A percentile compares a stretch with the other conserved stretches of the same genome.
Conservation (phyloP, 139 green algal genomes). For the Chlamydomonas sphaeroides region DNA sequence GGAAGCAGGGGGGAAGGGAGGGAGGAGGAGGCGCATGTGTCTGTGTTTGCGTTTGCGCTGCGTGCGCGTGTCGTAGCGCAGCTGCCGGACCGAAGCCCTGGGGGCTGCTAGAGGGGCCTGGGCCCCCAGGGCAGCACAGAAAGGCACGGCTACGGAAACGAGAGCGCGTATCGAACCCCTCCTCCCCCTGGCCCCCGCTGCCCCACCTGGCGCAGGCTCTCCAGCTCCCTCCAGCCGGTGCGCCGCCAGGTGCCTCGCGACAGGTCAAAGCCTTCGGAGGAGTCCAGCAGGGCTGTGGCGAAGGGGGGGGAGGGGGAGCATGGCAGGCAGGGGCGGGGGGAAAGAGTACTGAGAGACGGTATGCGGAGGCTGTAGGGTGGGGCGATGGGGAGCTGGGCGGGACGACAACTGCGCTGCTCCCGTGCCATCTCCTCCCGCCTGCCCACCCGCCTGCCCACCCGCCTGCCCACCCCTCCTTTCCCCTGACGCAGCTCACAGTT, state of each 20-base stretch:
- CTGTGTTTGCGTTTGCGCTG: too few relatives aligned
- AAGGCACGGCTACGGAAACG: too few relatives aligned
- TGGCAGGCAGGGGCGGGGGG: background rate
- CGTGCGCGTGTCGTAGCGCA: too few relatives aligned
- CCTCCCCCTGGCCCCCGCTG: background rate
- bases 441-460: background rate
- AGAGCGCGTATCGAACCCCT: background rate
- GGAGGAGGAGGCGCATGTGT: background rate
- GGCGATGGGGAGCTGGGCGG: too few relatives aligned
- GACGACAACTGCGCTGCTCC: too few relatives aligned
- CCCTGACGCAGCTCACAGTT: slow-evolving; percentile 66
- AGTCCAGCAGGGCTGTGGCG: slow-evolving; percentile 70
- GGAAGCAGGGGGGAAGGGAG: background rate
- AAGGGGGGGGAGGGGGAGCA: background rate
- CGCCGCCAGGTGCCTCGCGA: slow-evolving; percentile 74
- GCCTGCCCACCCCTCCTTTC: background rate
- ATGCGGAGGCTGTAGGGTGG: too few relatives aligned
- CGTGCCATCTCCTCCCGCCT: background rate
- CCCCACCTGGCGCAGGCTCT: slow-evolving; percentile 63
- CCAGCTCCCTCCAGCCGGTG: slow-evolving; percentile 83
- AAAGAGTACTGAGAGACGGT: background rate
- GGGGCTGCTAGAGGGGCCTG: too few relatives aligned
- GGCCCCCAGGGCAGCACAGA: too few relatives aligned
- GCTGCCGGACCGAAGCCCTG: too few relatives aligned
- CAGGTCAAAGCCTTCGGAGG: slow-evolving; percentile 75